Conservation (phyloP, 2,329 filamentous ascomycete species). For the Xylariaceae sp. region DNA sequence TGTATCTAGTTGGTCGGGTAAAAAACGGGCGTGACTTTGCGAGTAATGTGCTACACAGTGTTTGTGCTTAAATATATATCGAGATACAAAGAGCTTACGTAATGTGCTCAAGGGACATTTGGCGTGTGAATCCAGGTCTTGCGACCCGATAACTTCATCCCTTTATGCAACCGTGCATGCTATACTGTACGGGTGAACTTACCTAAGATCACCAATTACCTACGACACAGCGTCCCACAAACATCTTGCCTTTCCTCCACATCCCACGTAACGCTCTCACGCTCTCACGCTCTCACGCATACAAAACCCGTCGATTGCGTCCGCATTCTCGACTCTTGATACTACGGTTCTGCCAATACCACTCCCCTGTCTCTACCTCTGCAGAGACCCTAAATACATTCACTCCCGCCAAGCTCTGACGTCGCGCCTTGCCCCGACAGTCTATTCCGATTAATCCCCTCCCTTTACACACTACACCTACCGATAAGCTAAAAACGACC, state of each 20-base stretch:
- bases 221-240: constrained; percentile 9
- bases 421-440: neutral
- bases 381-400: neutral
- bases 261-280: constrained; percentile 7
- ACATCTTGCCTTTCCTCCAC: constrained; percentile 10
- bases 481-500: neutral
- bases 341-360: constrained; percentile 1
- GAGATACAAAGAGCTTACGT: no score
- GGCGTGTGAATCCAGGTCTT: no score
- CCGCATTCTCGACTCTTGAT: constrained; percentile 16
- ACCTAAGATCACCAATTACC: neutral
- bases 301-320: constrained; percentile 15
- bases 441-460: neutral
- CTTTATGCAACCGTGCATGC: neutral
- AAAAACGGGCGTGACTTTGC: no score
- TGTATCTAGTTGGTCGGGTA: no score
- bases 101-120: no score
- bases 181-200: neutral
- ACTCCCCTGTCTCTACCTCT: constrained; percentile 1
- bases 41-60: no score
- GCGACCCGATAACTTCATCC: no score
- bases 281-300: neutral
- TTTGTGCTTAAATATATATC: no score
- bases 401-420: neutral
- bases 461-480: neutral